These are phyloP conservation scores for Saturnispora ahearnii DNA, from an alignment of 805 yeast species.

Conservation along the genomic window DNA sequence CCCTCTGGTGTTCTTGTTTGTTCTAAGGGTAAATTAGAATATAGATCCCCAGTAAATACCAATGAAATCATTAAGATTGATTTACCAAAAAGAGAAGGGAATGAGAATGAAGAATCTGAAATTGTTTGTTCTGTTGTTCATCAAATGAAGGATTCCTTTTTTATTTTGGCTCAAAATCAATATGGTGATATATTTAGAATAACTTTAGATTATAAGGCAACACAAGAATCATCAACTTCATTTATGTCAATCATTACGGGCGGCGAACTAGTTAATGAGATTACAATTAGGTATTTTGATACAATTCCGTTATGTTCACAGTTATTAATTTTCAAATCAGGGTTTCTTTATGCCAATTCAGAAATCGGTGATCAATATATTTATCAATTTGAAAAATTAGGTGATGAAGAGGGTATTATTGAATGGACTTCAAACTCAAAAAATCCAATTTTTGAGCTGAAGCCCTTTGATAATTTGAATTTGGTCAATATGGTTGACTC, in stretches of 20 bases:
- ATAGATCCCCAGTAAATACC: constrained; percentile 32
- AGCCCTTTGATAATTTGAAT: constrained; percentile 45
- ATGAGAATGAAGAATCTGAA: neutral
- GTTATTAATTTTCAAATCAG: constrained; percentile 59
- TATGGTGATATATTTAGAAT: constrained; percentile 72
- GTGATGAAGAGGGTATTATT: constrained; percentile 38
- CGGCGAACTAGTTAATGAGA: constrained; percentile 29
- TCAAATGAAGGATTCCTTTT: constrained; percentile 51
- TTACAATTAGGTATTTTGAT: constrained; percentile 66
- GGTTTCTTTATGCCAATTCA: constrained; percentile 62
- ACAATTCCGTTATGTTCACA: constrained; percentile 52
- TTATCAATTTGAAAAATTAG: constrained; percentile 75
- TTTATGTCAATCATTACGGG: constrained; percentile 4
- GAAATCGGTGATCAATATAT: constrained; percentile 54
- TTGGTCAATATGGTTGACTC: constrained; percentile 42
- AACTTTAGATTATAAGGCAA: constrained; percentile 38
- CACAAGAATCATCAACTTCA: constrained; percentile 28
- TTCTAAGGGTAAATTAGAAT: constrained; percentile 44
- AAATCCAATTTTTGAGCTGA: constrained; percentile 25
- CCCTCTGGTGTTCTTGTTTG: constrained; percentile 65
- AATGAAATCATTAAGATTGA: neutral
- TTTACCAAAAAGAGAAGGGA: constrained; percentile 41
- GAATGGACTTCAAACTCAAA: constrained; percentile 28
- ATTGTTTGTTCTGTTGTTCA: constrained; percentile 59
- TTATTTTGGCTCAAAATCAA: constrained; percentile 60